Conservation (phyloP, 805 yeast species). For the Clavispora santaluciae region DNA sequence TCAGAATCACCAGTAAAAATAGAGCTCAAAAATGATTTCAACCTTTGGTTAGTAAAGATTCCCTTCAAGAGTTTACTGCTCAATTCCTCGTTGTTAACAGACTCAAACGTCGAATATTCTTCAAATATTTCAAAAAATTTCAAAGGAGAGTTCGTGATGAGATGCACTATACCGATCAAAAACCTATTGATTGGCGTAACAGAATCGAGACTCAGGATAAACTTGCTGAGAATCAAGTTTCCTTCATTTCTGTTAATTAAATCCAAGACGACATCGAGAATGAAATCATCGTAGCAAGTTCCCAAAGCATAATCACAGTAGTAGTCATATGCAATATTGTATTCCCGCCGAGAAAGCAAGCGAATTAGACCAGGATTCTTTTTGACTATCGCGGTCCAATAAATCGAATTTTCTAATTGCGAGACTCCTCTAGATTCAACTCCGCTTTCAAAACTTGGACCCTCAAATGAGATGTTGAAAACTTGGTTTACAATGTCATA, state of each 20-base stretch:
- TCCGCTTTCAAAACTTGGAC: conserved; percentile 7
- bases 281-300: conserved; percentile 3
- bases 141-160: conserved; percentile 24
- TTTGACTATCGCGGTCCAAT: conserved; percentile 26
- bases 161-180: conserved; percentile 31
- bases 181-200: conserved; percentile 20
- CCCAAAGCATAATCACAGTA: conserved; percentile 15
- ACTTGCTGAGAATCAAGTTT: conserved; percentile 6
- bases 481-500: conserved; percentile 22
- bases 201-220: conserved; percentile 15
- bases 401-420: conserved; percentile 23
- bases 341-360: conserved; percentile 15
- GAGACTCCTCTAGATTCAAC: conserved; percentile 13
- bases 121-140: conserved; percentile 21
- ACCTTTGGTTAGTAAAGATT: conserved; percentile 11
- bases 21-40: conserved; percentile 20
- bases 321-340: conserved; percentile 26
- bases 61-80: conserved; percentile 11
- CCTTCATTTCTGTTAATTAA: conserved; percentile 12
- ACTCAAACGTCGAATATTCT: conserved; percentile 18
- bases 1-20: conserved; percentile 14
- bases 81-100: conserved; percentile 6
- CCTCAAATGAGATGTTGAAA: conserved; percentile 24
- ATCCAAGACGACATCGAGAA: conserved; percentile 11
- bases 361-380: conserved; percentile 15